Evolutionary conservation across 768 basidiomycete species (phyloP).

Genomic region (Tephrocybe rancida): DNA sequence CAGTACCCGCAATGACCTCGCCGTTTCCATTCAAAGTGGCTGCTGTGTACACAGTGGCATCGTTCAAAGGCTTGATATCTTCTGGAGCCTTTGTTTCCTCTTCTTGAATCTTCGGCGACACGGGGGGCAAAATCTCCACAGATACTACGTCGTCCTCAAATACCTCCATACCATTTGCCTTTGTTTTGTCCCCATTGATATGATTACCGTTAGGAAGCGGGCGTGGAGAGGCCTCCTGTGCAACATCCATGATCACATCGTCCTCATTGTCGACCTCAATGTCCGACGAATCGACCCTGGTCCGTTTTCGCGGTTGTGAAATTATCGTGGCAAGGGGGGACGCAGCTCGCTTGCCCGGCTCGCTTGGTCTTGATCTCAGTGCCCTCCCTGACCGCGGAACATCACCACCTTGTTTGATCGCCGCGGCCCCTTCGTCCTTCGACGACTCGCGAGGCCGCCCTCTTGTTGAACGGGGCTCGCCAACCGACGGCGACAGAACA

Average conservation of each 20-base stretch:
- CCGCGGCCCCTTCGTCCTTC: slow-evolving; percentile 10
- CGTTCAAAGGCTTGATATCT: slow-evolving; percentile 31
- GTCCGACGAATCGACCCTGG: slow-evolving; percentile 43
- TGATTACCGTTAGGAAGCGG: slow-evolving; percentile 14
- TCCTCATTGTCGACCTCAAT: slow-evolving; percentile 19
- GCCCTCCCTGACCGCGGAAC: slow-evolving; percentile 5
- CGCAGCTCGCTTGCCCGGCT: slow-evolving; percentile 11
- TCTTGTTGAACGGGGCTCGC: slow-evolving; percentile 15
- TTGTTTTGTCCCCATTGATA: slow-evolving; percentile 7
- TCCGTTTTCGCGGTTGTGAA: slow-evolving; percentile 45
- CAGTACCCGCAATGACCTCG: slow-evolving; percentile 16
- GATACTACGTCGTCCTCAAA: slow-evolving; percentile 9
- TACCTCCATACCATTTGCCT: slow-evolving; percentile 1
- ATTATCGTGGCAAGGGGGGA: slow-evolving; percentile 11
- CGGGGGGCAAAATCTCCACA: background rate
- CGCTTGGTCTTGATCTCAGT: slow-evolving; percentile 12
- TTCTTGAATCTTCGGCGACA: no score
- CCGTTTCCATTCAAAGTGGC: slow-evolving; percentile 18
- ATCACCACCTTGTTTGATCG: slow-evolving; percentile 1
- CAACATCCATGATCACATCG: background rate
- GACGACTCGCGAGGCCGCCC: slow-evolving; percentile 9
- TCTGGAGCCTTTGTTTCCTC: slow-evolving; percentile 55
- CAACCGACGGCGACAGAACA: background rate
- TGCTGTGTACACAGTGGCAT: slow-evolving; percentile 51
- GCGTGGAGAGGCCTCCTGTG: background rate